phyloP scores from a whole-genome alignment of 1,284 basidiomycete species.

The Ustilago lituana region DNA sequence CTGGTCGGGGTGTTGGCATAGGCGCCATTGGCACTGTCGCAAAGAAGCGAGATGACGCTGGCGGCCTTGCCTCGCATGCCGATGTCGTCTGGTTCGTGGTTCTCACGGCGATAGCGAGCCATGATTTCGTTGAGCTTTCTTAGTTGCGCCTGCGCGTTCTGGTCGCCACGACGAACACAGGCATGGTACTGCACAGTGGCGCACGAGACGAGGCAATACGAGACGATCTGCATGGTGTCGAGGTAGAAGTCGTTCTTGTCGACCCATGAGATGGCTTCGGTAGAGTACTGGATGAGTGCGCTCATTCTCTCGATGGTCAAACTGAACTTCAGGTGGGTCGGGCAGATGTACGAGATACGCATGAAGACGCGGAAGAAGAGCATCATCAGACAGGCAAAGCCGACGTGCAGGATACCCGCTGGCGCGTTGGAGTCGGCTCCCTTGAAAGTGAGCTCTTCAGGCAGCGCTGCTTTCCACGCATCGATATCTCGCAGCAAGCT shows the following conservation, averaged over 20 bases:
- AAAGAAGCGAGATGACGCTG: slow-evolving; percentile 88
- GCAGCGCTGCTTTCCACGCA: slow-evolving; percentile 56
- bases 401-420: slow-evolving; percentile 59
- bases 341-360: slow-evolving; percentile 64
- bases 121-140: slow-evolving; percentile 44
- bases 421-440: slow-evolving; percentile 47
- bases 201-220: slow-evolving; percentile 62
- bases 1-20: slow-evolving; percentile 58
- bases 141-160: slow-evolving; percentile 44
- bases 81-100: slow-evolving; percentile 71
- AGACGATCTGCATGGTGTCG: slow-evolving; percentile 59
- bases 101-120: slow-evolving; percentile 48
- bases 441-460: slow-evolving; percentile 46
- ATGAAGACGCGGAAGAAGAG: slow-evolving; percentile 64
- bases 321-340: slow-evolving; percentile 60
- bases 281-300: slow-evolving; percentile 49
- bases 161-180: slow-evolving; percentile 56
- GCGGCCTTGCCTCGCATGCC: slow-evolving; percentile 81
- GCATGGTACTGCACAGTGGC: slow-evolving; percentile 62
- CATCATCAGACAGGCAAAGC: slow-evolving; percentile 57
- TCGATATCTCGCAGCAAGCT: slow-evolving; percentile 61
- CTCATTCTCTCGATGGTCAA: slow-evolving; percentile 63
- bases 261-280: slow-evolving; percentile 59
- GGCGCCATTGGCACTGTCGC: slow-evolving; percentile 72
- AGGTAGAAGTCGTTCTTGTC: slow-evolving; percentile 60